Conservation (phyloP, 805 yeast species). For the Teunomyces kruisii region DNA sequence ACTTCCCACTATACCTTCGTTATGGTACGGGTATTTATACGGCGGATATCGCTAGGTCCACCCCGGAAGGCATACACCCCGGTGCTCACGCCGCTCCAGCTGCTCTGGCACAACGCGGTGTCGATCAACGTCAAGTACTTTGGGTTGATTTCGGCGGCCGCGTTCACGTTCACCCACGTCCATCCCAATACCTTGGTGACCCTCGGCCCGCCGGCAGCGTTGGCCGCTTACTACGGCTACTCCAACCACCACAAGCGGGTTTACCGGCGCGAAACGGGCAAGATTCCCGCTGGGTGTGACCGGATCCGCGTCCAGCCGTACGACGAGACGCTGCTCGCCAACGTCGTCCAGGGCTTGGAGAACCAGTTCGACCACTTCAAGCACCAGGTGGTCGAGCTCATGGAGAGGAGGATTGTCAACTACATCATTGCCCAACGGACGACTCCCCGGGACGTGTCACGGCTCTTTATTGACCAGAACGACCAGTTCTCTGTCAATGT, state of each 20-base stretch:
- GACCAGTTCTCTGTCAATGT: constrained; percentile 32
- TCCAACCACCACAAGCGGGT: constrained; percentile 12
- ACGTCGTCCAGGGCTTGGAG: constrained; percentile 36
- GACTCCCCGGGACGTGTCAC: background rate
- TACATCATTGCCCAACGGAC: constrained; percentile 15
- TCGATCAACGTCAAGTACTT: constrained; percentile 30
- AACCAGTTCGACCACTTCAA: constrained; percentile 37
- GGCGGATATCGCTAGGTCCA: constrained; percentile 17
- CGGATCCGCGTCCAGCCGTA: constrained; percentile 23
- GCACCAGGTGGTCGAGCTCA: constrained; percentile 23
- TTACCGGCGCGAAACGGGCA: constrained; percentile 15
- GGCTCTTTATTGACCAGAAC: constrained; percentile 28
- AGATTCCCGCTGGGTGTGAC: constrained; percentile 8
- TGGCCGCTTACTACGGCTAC: constrained; percentile 26
- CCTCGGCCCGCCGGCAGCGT: constrained; percentile 34
- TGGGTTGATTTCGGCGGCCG: constrained; percentile 23
- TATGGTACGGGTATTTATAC: background rate
- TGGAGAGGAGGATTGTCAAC: constrained; percentile 28
- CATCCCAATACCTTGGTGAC: constrained; percentile 38
- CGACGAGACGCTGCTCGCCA: constrained; percentile 31
- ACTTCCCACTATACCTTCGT: too few species aligned
- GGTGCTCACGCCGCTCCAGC: constrained; percentile 19
- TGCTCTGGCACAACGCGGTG: constrained; percentile 26
- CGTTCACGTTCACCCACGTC: constrained; percentile 29
- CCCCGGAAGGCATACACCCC: constrained; percentile 34